Base-by-base conservation (phyloP, 306 rosid genomes). In the Parietaria judaica region DNA sequence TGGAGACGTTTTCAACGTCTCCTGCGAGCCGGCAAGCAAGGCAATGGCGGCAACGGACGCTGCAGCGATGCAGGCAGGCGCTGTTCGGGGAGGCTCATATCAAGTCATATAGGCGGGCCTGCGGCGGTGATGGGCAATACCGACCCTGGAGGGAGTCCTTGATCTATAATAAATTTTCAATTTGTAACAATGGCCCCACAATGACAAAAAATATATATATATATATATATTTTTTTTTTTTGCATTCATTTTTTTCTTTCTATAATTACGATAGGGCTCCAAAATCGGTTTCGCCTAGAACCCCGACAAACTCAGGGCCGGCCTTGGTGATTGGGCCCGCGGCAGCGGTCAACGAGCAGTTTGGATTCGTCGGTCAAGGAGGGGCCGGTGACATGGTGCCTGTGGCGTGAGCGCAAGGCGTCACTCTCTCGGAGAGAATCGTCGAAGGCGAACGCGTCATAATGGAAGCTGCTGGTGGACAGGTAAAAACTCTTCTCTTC, bases 41-140 rank as follows among this genome's bases (percentile, higher is more conserved):
- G 62, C 84, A 9, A 64, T 87, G 16, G 72, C 71, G 0, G 89
- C 86, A 0, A 38, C 52, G 63, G 83, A 83, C 60, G 89, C 89
- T 0, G 76, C 80, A 37, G 63, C 76, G 11, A 76, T 87, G 85
- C 90, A 87, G 34, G 78, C 90, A 2, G 81, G 81, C 0, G 11
- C 72, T 71, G 0, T 50, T 84, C 5, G 86, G 95, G 6, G 72
- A 77, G 39, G 78, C 87, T 56, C 84, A 61, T n/a, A n/a, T n/a
- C n/a, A n/a, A n/a, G n/a, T n/a, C n/a, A n/a, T 13, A 77, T 63
- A 34, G 87, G 86, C 0, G 74, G 94, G 3, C 90, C 88, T 0
- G 88, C 95, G 0, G 57, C 84, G 0, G 85, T 83, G 8, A 90
- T 87, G 90, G 83, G 84, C 70, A n/a, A n/a, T n/a, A n/a, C n/a